Conservation (phyloP, 1,139 yeast genomes). For the Pichia sp. region DNA sequence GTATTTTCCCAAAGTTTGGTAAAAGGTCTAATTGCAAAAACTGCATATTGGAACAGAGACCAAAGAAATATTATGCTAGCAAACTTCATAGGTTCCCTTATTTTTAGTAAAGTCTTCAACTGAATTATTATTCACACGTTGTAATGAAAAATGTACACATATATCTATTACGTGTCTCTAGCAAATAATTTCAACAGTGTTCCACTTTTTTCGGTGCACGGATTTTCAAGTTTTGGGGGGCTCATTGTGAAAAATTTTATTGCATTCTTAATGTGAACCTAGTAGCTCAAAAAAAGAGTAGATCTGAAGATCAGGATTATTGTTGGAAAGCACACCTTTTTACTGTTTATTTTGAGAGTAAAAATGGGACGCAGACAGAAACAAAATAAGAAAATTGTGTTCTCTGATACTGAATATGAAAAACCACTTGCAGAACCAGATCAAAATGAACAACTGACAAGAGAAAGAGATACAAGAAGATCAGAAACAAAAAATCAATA, state of each 20-base stretch:
- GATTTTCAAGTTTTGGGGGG: not conserved
- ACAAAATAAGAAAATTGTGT: conserved; percentile 23
- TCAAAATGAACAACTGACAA: not conserved
- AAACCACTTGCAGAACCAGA: not conserved
- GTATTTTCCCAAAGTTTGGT: conserved; percentile 41
- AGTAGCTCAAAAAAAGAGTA: not conserved
- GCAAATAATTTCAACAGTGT: not conserved
- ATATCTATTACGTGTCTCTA: not conserved
- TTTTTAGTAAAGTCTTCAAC: not conserved
- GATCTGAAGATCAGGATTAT: not conserved
- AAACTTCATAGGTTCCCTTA: conserved; percentile 9
- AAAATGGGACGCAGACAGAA: conserved; percentile 12
- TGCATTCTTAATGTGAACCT: not conserved
- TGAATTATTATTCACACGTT: not conserved
- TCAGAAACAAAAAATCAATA: not conserved
- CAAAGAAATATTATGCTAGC: not conserved
- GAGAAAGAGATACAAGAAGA: not conserved
- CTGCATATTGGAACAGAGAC: conserved; percentile 1
- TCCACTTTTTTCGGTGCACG: not conserved
- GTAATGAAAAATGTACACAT: not conserved
- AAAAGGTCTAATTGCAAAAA: conserved; percentile 11
- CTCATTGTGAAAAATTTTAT: not conserved
- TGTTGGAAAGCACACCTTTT: not conserved
- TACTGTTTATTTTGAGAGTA: no score
- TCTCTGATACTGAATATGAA: conserved; percentile 15